These are phyloP conservation scores for Starmerella etchellsii DNA, from an alignment of 805 yeast genomes.

Conservation along the genomic window DNA sequence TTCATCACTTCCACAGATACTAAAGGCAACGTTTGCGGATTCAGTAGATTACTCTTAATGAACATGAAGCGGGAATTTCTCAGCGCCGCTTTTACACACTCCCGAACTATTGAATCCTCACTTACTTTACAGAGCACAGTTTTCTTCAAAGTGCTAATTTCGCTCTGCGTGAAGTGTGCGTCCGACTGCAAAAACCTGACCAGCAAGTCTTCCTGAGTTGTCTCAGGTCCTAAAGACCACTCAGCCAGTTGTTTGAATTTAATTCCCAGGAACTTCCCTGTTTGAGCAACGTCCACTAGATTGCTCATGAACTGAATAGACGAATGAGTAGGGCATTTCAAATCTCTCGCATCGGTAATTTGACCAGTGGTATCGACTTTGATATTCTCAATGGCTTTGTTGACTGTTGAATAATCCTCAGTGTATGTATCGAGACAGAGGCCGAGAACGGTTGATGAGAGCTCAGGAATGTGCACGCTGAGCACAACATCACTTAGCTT, in stretches of 20 bases:
- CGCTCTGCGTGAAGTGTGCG: slow-evolving; percentile 3
- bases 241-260: slow-evolving; percentile 14
- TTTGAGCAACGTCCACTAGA: slow-evolving; percentile 6
- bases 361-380: background rate
- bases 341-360: too few species aligned
- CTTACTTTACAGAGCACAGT: slow-evolving; percentile 10
- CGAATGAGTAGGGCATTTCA: too few species aligned
- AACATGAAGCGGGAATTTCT: slow-evolving; percentile 10
- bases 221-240: slow-evolving; percentile 13
- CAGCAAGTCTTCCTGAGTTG: slow-evolving; percentile 13
- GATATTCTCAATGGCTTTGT: slow-evolving; percentile 4
- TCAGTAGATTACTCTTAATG: slow-evolving; percentile 1
- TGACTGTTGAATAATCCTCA: slow-evolving; percentile 7
- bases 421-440: slow-evolving; percentile 15
- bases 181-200: slow-evolving; percentile 4
- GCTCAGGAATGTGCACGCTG: slow-evolving; percentile 11
- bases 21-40: background rate
- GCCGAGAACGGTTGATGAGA: slow-evolving; percentile 12
- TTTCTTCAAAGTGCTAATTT: slow-evolving; percentile 6
- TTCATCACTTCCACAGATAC: slow-evolving; percentile 3
- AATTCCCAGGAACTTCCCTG: slow-evolving; percentile 1
- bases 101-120: slow-evolving; percentile 2
- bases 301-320: slow-evolving; percentile 2
- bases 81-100: slow-evolving; percentile 7
- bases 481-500: slow-evolving; percentile 5